Percentiles rank a stretch among this genome's conserved stretches.
Conservation (phyloP, 2,329 filamentous ascomycete genomes). For the Aaosphaeria arxii region DNA sequence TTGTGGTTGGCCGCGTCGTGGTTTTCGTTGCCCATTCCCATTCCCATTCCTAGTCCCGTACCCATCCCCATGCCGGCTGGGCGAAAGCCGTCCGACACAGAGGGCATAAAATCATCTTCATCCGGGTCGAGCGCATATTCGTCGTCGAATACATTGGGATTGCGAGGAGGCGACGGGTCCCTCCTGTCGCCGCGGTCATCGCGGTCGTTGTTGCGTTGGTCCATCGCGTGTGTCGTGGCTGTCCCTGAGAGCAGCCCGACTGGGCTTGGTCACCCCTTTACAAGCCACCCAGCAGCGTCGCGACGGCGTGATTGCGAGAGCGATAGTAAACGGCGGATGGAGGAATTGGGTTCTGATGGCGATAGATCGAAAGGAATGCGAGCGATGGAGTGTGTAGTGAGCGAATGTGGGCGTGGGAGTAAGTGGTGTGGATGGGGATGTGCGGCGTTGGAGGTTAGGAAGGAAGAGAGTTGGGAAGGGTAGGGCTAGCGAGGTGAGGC, state of each 20-base stretch:
- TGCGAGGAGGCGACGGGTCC: slow-evolving; percentile 25
- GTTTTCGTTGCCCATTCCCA: too few species aligned
- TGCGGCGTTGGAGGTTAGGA: too few species aligned
- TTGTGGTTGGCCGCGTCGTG: background rate
- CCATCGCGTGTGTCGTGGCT: slow-evolving; percentile 31
- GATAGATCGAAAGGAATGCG: background rate
- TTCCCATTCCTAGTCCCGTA: too few species aligned
- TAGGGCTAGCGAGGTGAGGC: too few species aligned
- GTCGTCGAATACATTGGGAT: slow-evolving; percentile 48
- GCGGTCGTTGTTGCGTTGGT: slow-evolving; percentile 30
- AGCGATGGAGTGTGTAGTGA: slow-evolving; percentile 9
- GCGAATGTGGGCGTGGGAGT: too few species aligned
- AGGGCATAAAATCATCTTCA: slow-evolving; percentile 42
- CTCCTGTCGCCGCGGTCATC: slow-evolving; percentile 23
- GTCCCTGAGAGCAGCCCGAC: slow-evolving; percentile 23
- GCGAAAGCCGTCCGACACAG: slow-evolving; percentile 46
- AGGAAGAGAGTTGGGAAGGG: too few species aligned
- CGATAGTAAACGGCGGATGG: slow-evolving; percentile 4
- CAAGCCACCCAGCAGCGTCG: slow-evolving; percentile 16
- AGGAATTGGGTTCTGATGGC: slow-evolving; percentile 3
- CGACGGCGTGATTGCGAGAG: slow-evolving; percentile 8
- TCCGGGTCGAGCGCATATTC: slow-evolving; percentile 42
- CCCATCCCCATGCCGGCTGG: slow-evolving; percentile 25
- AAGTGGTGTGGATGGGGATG: too few species aligned
- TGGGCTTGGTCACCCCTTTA: slow-evolving; percentile 24